Evolutionary conservation across 2,329 filamentous ascomycete species (phyloP).

Genomic region (Lachnellula occidentalis): DNA sequence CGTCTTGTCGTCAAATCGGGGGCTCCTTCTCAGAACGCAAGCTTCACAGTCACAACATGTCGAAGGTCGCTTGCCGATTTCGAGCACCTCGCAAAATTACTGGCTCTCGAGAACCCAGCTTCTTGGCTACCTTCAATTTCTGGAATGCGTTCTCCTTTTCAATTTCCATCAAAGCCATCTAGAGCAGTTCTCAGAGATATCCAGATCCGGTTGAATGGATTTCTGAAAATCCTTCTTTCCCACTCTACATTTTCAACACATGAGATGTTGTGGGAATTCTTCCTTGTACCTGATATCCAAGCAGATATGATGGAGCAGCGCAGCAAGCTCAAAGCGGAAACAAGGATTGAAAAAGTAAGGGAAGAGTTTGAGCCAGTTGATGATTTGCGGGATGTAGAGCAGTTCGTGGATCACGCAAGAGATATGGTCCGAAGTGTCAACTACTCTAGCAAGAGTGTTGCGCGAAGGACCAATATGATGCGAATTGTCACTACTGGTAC

Average conservation of each 20-base stretch:
- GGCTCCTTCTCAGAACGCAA: constrained; percentile 72
- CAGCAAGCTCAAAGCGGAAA: constrained; percentile 79
- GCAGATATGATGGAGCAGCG: constrained; percentile 84
- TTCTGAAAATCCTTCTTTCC: constrained; percentile 76
- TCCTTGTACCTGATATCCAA: constrained; percentile 91
- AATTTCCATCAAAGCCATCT: constrained; percentile 88
- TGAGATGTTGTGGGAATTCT: constrained; percentile 98
- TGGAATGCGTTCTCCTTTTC: constrained; percentile 79
- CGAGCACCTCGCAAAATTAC: constrained; percentile 77
- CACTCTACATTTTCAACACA: constrained; percentile 94
- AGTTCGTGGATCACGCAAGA: constrained; percentile 85
- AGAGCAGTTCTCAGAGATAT: constrained; percentile 80
- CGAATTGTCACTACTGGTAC: constrained; percentile 58
- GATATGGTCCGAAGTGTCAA: constrained; percentile 85
- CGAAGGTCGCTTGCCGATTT: constrained; percentile 84
- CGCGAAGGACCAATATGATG: constrained; percentile 71
- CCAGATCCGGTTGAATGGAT: constrained; percentile 79
- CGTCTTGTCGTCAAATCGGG: constrained; percentile 92
- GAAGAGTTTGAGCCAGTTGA: constrained; percentile 85
- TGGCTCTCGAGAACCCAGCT: constrained; percentile 84
- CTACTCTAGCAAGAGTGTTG: constrained; percentile 73
- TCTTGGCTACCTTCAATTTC: constrained; percentile 85
- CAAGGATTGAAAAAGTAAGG: constrained; percentile 73
- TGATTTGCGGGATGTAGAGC: constrained; percentile 81
- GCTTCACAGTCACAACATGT: constrained; percentile 91